Percentiles rank a stretch among this genome's conserved stretches.
These are phyloP conservation scores for Bacterosira constricta DNA, from an alignment of 108 stramenopile species.

Conservation along the genomic window DNA sequence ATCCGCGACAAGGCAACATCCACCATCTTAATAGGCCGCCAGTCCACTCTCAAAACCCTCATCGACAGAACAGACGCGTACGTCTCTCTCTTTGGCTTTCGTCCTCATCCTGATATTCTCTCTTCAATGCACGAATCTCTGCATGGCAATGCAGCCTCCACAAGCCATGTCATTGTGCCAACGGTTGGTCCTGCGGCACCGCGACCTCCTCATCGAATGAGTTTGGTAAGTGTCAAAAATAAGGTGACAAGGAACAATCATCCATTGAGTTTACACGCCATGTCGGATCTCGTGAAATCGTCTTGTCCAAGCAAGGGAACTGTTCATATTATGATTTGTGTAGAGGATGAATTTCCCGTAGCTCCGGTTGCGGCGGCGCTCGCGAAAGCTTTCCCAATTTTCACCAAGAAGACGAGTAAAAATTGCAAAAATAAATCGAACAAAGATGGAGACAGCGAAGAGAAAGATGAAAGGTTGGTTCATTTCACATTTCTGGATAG, in stretches of 20 bases:
- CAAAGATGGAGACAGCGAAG: conserved; percentile 15
- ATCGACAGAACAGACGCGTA: conserved; percentile 33
- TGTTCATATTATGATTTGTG: conserved; percentile 31
- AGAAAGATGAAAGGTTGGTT: conserved; percentile 11
- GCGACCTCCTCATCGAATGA: conserved; percentile 43
- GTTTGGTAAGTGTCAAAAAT: conserved; percentile 28
- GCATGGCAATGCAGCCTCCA: neutral
- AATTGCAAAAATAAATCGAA: neutral
- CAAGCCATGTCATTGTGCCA: conserved; percentile 29
- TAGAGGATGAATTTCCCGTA: conserved; percentile 26
- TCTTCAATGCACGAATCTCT: conserved; percentile 26
- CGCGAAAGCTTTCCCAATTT: conserved; percentile 73
- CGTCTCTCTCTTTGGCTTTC: conserved; percentile 47
- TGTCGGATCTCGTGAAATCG: conserved; percentile 54
- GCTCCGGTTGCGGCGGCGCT: conserved; percentile 50
- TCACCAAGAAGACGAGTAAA: conserved; percentile 48
- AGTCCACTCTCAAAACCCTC: conserved; percentile 31
- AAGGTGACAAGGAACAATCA: conserved; percentile 66
- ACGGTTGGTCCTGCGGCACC: conserved; percentile 45
- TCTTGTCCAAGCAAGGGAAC: neutral
- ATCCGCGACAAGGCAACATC: conserved; percentile 33
- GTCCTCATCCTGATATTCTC: conserved; percentile 40
- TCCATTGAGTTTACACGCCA: conserved; percentile 67
- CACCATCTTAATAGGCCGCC: conserved; percentile 41
- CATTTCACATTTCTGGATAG: conserved; percentile 40